These are phyloP conservation scores for Trypanosoma theileri DNA, from an alignment of 208 protist species.

Conservation along the genomic window DNA sequence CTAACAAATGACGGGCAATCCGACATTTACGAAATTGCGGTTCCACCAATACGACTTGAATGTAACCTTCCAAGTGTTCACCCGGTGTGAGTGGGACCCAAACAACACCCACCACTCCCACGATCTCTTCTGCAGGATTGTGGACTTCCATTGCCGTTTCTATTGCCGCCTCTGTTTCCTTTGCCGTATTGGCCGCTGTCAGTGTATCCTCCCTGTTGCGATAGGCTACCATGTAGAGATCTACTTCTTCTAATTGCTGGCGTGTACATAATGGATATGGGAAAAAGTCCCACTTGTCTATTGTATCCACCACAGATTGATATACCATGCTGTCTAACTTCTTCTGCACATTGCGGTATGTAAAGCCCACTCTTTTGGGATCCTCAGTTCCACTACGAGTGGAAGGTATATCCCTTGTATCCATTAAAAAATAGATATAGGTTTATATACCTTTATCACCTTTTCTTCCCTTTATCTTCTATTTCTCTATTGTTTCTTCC, in stretches of 20 bases:
- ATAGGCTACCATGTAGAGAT: constrained; percentile 45
- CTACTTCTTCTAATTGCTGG: constrained; percentile 45
- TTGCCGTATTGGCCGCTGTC: too few relatives aligned
- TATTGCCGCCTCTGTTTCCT: not conserved
- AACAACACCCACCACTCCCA: constrained; percentile 65
- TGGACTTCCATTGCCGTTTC: not conserved
- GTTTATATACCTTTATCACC: too few relatives aligned
- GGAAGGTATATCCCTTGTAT: too few relatives aligned
- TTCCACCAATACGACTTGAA: constrained; percentile 66
- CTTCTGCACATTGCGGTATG: constrained; percentile 18
- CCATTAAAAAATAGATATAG: too few relatives aligned
- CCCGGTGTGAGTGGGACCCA: constrained; percentile 57
- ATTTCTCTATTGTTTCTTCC: too few relatives aligned
- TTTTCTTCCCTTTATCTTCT: too few relatives aligned
- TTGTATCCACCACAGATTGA: constrained; percentile 1
- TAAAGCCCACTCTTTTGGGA: not conserved
- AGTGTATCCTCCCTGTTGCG: too few relatives aligned
- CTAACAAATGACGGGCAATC: constrained; percentile 40
- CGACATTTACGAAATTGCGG: constrained; percentile 33
- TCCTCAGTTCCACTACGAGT: not conserved
- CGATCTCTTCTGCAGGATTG: not conserved
- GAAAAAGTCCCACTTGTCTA: constrained; percentile 27
- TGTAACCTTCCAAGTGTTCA: constrained; percentile 59
- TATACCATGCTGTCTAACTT: not conserved
- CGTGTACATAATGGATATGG: constrained; percentile 67